A percentile compares a stretch with the other conserved stretches of the same genome.
phyloP scores from a whole-genome alignment of 2,329 filamentous ascomycete genomes.

The Aspergillus piperis region DNA sequence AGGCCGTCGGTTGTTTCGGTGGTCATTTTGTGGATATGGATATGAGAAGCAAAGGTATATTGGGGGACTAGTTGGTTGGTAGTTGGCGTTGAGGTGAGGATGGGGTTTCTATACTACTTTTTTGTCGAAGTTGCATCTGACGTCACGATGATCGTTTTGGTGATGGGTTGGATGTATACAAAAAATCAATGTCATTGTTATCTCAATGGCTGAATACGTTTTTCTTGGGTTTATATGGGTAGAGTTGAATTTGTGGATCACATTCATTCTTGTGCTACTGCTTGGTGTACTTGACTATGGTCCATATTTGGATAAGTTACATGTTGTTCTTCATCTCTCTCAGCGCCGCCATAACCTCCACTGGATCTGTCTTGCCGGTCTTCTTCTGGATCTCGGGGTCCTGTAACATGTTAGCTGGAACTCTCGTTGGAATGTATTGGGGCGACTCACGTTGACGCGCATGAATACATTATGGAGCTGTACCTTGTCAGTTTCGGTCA shows the following conservation, averaged over 20 bases:
- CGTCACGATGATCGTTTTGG: constrained; percentile 31
- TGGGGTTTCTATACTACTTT: not conserved
- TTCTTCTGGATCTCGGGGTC: constrained; percentile 82
- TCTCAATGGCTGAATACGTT: not conserved
- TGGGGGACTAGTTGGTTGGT: not conserved
- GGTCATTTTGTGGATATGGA: constrained; percentile 1
- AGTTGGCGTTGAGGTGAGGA: not conserved
- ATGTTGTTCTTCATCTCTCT: constrained; percentile 77
- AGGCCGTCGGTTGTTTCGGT: constrained; percentile 12
- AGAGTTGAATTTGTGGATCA: not conserved
- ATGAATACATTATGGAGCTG: constrained; percentile 96
- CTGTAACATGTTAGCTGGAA: constrained; percentile 41
- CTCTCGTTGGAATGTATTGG: not conserved
- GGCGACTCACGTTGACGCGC: constrained; percentile 68
- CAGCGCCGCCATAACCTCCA: constrained; percentile 81
- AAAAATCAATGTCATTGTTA: not conserved
- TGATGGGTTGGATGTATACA: not conserved
- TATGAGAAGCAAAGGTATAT: not conserved
- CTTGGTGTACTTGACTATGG: not conserved
- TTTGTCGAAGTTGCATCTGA: constrained; percentile 20
- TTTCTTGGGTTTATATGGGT: not conserved
- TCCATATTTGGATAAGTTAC: constrained; percentile 24
- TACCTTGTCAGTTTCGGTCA: not conserved
- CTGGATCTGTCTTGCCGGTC: constrained; percentile 76
- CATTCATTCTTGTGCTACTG: not conserved